A percentile compares a stretch with the other conserved stretches of the same genome.
These are phyloP conservation scores for Sporothrix phasma DNA, from an alignment of 2,329 filamentous ascomycete species.

Conservation along the genomic window DNA sequence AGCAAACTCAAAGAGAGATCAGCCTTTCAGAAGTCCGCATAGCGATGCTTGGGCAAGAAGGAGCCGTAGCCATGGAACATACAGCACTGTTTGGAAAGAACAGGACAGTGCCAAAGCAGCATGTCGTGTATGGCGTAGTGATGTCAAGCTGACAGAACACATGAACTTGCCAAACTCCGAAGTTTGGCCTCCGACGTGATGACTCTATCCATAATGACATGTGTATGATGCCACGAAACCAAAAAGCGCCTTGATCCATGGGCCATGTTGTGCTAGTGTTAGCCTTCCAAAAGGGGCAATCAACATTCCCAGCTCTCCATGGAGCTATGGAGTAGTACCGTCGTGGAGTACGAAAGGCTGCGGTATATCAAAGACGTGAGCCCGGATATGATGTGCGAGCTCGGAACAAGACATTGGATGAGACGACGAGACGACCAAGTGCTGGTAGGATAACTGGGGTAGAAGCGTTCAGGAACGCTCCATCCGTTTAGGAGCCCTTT, in stretches of 20 bases:
- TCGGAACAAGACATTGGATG: background rate
- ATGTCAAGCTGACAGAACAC: background rate
- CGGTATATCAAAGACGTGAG: background rate
- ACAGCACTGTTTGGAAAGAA: background rate
- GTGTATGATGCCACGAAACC: no score
- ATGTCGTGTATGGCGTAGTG: no score
- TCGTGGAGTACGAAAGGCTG: no score
- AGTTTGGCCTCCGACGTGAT: background rate
- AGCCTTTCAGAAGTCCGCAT: background rate
- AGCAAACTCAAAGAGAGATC: background rate
- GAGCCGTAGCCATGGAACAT: background rate
- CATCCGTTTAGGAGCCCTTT: background rate
- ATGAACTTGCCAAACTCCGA: slow-evolving; percentile 4
- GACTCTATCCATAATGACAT: background rate
- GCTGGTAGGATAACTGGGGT: background rate
- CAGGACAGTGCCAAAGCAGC: no score
- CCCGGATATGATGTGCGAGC: background rate
- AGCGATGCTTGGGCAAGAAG: background rate
- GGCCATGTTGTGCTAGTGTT: no score
- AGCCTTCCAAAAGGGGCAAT: background rate
- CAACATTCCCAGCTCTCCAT: no score
- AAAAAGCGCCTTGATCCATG: no score
- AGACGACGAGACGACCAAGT: background rate
- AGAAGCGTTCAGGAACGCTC: background rate
- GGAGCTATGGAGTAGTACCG: no score